Percentiles rank a stretch among this genome's conserved stretches.
These are phyloP conservation scores for Leptographium lundbergii DNA, from an alignment of 2,329 filamentous ascomycete species.

Conservation along the genomic window DNA sequence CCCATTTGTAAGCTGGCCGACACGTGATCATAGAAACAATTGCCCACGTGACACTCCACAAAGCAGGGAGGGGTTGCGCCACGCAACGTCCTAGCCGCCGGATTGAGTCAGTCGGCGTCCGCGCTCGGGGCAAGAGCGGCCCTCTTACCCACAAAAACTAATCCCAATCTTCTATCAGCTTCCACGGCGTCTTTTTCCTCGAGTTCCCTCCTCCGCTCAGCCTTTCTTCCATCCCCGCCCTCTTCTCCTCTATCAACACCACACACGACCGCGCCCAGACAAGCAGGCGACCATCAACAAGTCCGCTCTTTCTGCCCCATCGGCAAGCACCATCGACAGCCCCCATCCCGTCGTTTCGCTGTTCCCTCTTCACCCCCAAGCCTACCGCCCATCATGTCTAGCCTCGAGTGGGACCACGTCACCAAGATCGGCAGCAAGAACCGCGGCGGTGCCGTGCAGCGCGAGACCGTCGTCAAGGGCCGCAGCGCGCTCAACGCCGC, in stretches of 20 bases:
- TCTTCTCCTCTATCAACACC: neutral
- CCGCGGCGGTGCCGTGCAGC: constrained; percentile 51
- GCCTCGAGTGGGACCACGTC: constrained; percentile 69
- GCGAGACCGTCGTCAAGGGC: constrained; percentile 83
- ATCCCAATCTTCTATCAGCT: constrained; percentile 6
- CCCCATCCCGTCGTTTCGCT: neutral
- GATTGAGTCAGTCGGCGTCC: constrained; percentile 5
- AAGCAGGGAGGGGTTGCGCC: neutral
- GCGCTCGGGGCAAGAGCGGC: neutral
- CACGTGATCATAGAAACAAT: too few relatives aligned
- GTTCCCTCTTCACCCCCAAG: neutral
- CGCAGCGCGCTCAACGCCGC: constrained; percentile 79
- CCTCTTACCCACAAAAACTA: neutral
- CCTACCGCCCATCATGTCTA: constrained; percentile 43
- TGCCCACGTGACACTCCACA: too few relatives aligned
- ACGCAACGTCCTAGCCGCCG: neutral
- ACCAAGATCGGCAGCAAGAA: constrained; percentile 91
- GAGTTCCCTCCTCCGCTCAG: neutral
- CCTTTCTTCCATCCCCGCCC: neutral
- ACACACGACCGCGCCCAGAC: neutral
- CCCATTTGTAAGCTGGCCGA: too few relatives aligned
- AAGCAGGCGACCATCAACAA: neutral
- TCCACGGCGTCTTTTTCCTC: constrained; percentile 4
- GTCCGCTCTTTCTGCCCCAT: too few relatives aligned
- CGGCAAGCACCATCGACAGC: neutral